A percentile compares a stretch with the other conserved stretches of the same genome.
Evolutionary conservation across 306 rosid genomes (phyloP).

Genomic region (Ceratonia siliqua): DNA sequence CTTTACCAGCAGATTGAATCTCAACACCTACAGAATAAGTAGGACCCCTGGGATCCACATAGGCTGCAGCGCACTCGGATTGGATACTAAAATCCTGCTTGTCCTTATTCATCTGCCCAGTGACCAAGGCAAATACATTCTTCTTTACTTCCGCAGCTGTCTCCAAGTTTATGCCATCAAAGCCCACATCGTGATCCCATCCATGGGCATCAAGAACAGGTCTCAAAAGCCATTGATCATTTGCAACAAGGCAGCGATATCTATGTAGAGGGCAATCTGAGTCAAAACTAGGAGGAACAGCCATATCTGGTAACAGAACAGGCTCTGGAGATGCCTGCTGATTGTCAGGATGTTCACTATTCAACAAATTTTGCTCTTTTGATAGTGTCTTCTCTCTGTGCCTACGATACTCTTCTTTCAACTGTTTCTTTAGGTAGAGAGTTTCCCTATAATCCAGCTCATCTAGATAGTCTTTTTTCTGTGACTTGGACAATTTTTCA

Average conservation of each 20-base stretch:
- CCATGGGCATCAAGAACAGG: slow-evolving; percentile 95
- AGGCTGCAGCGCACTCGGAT: slow-evolving; percentile 75
- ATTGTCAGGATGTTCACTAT: slow-evolving; percentile 46
- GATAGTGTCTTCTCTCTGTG: slow-evolving; percentile 51
- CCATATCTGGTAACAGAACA: slow-evolving; percentile 75
- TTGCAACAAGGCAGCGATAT: slow-evolving; percentile 67
- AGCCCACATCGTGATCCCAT: slow-evolving; percentile 91
- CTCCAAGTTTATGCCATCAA: slow-evolving; percentile 87
- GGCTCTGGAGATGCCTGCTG: slow-evolving; percentile 65
- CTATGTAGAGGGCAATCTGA: slow-evolving; percentile 62
- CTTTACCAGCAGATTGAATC: slow-evolving; percentile 76
- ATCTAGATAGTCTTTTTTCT: slow-evolving; percentile 75
- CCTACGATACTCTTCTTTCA: slow-evolving; percentile 64
- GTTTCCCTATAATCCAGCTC: slow-evolving; percentile 94
- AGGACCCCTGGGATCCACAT: slow-evolving; percentile 60
- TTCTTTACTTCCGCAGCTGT: slow-evolving; percentile 53
- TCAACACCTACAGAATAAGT: slow-evolving; percentile 69
- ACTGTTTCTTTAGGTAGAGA: slow-evolving; percentile 80
- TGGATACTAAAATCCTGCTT: slow-evolving; percentile 78
- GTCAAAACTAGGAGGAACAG: slow-evolving; percentile 77
- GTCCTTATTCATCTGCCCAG: slow-evolving; percentile 85
- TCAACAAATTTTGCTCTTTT: slow-evolving; percentile 38
- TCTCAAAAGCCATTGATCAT: slow-evolving; percentile 73
- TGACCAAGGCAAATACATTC: slow-evolving; percentile 53
- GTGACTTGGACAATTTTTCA: slow-evolving; percentile 66